Conservation (phyloP, 2,329 filamentous ascomycete species). For the Aspergillus candidus region DNA sequence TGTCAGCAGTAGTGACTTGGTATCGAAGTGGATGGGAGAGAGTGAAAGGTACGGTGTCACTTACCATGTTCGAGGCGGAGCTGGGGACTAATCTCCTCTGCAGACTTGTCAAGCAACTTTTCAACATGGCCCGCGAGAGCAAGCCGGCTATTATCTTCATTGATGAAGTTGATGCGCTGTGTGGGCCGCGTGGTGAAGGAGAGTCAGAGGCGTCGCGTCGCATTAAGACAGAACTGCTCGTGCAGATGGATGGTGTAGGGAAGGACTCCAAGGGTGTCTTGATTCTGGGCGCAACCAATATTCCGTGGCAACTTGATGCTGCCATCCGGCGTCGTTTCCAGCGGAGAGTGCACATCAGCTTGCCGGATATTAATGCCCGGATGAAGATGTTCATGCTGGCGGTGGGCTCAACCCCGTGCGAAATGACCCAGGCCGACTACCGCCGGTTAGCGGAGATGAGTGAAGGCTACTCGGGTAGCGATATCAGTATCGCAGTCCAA, state of each 20-base stretch:
- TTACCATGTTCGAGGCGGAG: too few relatives aligned
- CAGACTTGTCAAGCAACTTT: conserved; percentile 91
- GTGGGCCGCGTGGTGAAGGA: conserved; percentile 85
- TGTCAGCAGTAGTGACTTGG: conserved; percentile 91
- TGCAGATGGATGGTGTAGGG: conserved; percentile 98
- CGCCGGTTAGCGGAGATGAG: conserved; percentile 71
- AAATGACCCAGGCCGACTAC: conserved; percentile 71
- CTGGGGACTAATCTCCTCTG: not conserved
- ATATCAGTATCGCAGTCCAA: conserved; percentile 94
- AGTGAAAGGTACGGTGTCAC: conserved; percentile 69
- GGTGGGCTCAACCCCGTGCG: conserved; percentile 87
- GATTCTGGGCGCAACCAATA: conserved; percentile 94
- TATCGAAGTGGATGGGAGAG: conserved; percentile 99
- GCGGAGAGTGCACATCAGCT: conserved; percentile 85
- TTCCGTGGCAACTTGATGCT: conserved; percentile 95
- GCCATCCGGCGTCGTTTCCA: conserved; percentile 96
- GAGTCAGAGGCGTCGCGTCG: conserved; percentile 95
- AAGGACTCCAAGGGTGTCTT: conserved; percentile 91
- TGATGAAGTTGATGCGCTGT: conserved; percentile 94
- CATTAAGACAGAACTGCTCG: conserved; percentile 97
- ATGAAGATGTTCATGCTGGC: conserved; percentile 95
- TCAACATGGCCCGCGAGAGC: conserved; percentile 96
- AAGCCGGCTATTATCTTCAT: conserved; percentile 98
- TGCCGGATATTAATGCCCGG: conserved; percentile 80
- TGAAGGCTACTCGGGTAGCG: conserved; percentile 91